Evolutionary conservation across 345 rosid species (phyloP).

Genomic region (Hypericum androsaemum): DNA sequence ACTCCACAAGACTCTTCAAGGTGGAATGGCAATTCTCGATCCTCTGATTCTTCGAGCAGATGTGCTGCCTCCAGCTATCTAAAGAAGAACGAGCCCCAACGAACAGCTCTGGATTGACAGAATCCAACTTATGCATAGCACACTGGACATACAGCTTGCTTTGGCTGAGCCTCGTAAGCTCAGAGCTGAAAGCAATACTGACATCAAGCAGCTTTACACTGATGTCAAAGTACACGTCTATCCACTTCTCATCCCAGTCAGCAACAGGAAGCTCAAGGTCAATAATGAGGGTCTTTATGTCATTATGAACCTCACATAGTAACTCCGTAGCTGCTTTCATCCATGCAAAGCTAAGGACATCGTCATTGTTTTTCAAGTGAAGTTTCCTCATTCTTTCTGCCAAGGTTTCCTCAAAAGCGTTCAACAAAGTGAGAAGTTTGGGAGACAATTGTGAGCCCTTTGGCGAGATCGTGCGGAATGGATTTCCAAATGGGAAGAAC

Average conservation of each 20-base stretch:
- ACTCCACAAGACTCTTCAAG: slow-evolving; percentile 40
- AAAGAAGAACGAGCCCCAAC: slow-evolving; percentile 52
- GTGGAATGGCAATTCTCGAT: slow-evolving; percentile 49
- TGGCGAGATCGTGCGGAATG: slow-evolving; percentile 64
- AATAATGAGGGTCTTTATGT: slow-evolving; percentile 54
- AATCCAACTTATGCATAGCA: slow-evolving; percentile 47
- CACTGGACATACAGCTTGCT: slow-evolving; percentile 75
- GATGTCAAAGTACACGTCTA: slow-evolving; percentile 75
- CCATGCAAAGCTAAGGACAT: slow-evolving; percentile 70
- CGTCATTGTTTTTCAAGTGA: slow-evolving; percentile 45
- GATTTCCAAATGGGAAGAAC: slow-evolving; percentile 78
- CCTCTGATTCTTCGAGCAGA: slow-evolving; percentile 51
- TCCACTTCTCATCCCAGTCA: slow-evolving; percentile 92
- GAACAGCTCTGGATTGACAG: slow-evolving; percentile 35
- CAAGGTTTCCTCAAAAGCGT: slow-evolving; percentile 51
- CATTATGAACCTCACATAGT: slow-evolving; percentile 59
- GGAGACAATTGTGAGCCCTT: slow-evolving; percentile 65
- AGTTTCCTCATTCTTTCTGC: slow-evolving; percentile 55
- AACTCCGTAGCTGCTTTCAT: slow-evolving; percentile 75
- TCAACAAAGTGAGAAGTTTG: slow-evolving; percentile 34
- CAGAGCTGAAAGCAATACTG: slow-evolving; percentile 69
- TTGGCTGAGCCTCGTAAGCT: slow-evolving; percentile 61
- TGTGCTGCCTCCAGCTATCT: slow-evolving; percentile 68
- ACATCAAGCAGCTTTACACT: slow-evolving; percentile 82
- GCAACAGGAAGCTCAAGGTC: slow-evolving; percentile 71